Evolutionary conservation across 352 stramenopile species (phyloP).

Genomic region (Phytopythium helicoides): DNA sequence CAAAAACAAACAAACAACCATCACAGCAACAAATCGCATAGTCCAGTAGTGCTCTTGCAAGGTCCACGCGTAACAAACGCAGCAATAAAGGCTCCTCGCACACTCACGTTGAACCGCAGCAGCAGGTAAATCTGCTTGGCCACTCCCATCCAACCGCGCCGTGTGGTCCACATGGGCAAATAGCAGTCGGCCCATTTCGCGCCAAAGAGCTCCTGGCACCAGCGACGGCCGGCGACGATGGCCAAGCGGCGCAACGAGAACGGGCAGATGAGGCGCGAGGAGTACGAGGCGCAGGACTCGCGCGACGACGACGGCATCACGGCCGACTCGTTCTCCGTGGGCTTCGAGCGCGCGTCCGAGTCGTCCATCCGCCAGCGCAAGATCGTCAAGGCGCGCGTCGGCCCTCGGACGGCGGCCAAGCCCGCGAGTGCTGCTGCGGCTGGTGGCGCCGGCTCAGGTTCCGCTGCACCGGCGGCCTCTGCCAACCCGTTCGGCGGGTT

Average conservation of each 20-base stretch:
- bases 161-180: too few species aligned
- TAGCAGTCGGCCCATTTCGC: too few species aligned
- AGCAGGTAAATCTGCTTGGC: too few species aligned
- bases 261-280: slow-evolving; percentile 82
- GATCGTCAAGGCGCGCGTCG: slow-evolving; percentile 71
- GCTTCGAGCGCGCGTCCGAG: slow-evolving; percentile 73
- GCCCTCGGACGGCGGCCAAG: slow-evolving; percentile 3
- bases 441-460: slow-evolving; percentile 4
- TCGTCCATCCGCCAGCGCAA: slow-evolving; percentile 67
- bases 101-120: too few species aligned
- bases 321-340: slow-evolving; percentile 47
- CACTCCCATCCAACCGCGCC: too few species aligned
- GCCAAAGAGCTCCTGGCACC: too few species aligned
- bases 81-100: too few species aligned
- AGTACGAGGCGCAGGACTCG: slow-evolving; percentile 68
- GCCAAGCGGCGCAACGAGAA: slow-evolving; percentile 86
- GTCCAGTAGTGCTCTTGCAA: too few species aligned
- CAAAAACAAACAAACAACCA: too few species aligned
- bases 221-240: too few species aligned
- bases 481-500: slow-evolving; percentile 49
- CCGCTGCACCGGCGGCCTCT: slow-evolving; percentile 17
- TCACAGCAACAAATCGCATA: too few species aligned
- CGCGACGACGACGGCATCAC: slow-evolving; percentile 23
- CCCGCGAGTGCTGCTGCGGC: slow-evolving; percentile 3
- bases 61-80: too few species aligned